Base-by-base conservation (phyloP, 2,329 filamentous ascomycete genomes). In the Diplocarpon rosae region DNA sequence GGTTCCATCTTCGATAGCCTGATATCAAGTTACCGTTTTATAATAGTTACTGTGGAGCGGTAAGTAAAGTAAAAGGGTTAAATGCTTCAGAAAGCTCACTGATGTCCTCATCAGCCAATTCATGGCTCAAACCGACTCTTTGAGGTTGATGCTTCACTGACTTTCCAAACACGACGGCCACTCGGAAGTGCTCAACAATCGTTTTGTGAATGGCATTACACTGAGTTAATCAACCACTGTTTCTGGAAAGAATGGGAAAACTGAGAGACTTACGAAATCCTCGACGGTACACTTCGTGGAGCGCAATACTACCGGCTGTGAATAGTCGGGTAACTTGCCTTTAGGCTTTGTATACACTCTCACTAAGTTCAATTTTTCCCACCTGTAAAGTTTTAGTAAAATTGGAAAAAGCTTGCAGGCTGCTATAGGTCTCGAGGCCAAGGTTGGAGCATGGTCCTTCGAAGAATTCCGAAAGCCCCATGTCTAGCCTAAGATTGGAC, bases 61-160 rank as follows among this genome's bases (percentile, higher is more conserved):
- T 56, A 39, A 58, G 51, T 31, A 36, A 42, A 27, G 14, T 17
- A 4, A 35, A 16, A 5, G 15, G 11, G 9, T 32, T 32, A 14
- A 32, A 32, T 12, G 11, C n/a, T 32, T 12, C 30, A 10, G 20
- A 34, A 10, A 15, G 52, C 57, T 55, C 52, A 61, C 59, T 86
- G 66, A 98, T 95, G 69, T 98, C 92, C 69, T 98, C 92, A 64
- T 98, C 92, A 46, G 80, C 86, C 60, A 98, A 73, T 70, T 95
- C 87, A 64, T 98, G 92, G 42, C 76, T 71, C 53, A 98, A 74
- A 39, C 92, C 92, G 51, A 96, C 92, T 60, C 89, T 79, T 69
- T 98, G 92, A 53, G 92, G 92, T 68, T 96, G 92, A 69, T 98
- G 92, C 74, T 96, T 96, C 56, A 96, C 90, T 45, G 89, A 95